These are phyloP conservation scores for Tylopilus balloui DNA, from an alignment of 768 basidiomycete species.

Conservation along the genomic window DNA sequence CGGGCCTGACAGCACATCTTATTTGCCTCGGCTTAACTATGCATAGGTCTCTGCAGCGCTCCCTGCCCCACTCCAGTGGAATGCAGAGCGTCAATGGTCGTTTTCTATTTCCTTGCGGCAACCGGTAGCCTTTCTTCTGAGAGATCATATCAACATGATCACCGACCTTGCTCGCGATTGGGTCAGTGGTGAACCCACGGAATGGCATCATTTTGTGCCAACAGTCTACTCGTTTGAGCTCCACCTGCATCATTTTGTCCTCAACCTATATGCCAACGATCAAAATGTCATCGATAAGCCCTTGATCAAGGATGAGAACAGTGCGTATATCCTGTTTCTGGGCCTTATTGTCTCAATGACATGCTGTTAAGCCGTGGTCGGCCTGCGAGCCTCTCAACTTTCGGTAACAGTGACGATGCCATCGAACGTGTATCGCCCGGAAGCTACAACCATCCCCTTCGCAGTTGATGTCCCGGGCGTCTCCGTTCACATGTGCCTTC, in stretches of 20 bases:
- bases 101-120: slow-evolving; percentile 68
- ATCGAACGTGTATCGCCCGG: slow-evolving; percentile 68
- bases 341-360: background rate
- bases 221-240: slow-evolving; percentile 71
- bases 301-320: slow-evolving; percentile 75
- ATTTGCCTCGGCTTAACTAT: slow-evolving; percentile 3
- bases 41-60: slow-evolving; percentile 64
- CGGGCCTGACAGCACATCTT: slow-evolving; percentile 11
- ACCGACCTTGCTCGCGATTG: slow-evolving; percentile 92
- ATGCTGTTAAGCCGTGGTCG: slow-evolving; percentile 59
- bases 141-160: slow-evolving; percentile 94
- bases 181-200: slow-evolving; percentile 74
- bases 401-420: slow-evolving; percentile 53
- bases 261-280: slow-evolving; percentile 87
- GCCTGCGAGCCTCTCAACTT: slow-evolving; percentile 55
- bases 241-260: slow-evolving; percentile 66
- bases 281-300: slow-evolving; percentile 96
- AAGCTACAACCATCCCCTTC: slow-evolving; percentile 65
- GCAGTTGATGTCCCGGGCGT: slow-evolving; percentile 54
- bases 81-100: slow-evolving; percentile 73
- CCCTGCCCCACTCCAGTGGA: slow-evolving; percentile 81
- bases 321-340: slow-evolving; percentile 36
- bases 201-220: slow-evolving; percentile 81
- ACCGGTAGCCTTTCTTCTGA: slow-evolving; percentile 72
- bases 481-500: slow-evolving; percentile 59